phyloP scores from a whole-genome alignment of 208 protist genomes.

The Naegleria lovaniensis region DNA sequence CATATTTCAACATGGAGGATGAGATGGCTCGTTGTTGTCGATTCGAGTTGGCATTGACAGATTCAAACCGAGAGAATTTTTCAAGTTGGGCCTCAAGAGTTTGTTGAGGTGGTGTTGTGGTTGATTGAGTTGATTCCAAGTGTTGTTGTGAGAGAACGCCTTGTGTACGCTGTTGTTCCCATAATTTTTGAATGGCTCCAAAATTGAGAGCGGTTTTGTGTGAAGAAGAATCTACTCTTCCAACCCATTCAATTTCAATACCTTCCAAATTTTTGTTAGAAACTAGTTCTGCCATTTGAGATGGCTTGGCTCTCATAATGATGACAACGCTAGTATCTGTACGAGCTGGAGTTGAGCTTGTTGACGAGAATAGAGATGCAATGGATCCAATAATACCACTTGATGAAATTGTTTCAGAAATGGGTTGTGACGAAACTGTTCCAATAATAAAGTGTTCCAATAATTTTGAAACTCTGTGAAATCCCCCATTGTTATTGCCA shows the following conservation, averaged over 20 bases:
- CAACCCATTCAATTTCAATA: neutral
- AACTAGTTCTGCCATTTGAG: neutral
- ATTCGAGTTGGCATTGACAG: neutral
- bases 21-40: neutral
- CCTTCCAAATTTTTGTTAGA: neutral
- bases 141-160: neutral
- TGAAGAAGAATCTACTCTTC: neutral
- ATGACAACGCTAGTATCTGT: neutral
- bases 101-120: neutral
- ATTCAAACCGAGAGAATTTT: neutral
- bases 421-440: neutral
- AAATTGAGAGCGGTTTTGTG: neutral
- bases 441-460: neutral
- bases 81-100: neutral
- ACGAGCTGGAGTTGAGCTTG: too few relatives aligned
- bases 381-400: too few relatives aligned
- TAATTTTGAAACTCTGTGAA: neutral
- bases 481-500: too few relatives aligned
- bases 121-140: too few relatives aligned
- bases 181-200: neutral
- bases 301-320: neutral
- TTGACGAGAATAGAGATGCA: too few relatives aligned
- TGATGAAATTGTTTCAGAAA: too few relatives aligned
- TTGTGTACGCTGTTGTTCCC: neutral
- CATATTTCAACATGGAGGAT: neutral